These are phyloP conservation scores for Oemleria cerasiformis DNA, from an alignment of 306 rosid genomes.

Conservation along the genomic window DNA sequence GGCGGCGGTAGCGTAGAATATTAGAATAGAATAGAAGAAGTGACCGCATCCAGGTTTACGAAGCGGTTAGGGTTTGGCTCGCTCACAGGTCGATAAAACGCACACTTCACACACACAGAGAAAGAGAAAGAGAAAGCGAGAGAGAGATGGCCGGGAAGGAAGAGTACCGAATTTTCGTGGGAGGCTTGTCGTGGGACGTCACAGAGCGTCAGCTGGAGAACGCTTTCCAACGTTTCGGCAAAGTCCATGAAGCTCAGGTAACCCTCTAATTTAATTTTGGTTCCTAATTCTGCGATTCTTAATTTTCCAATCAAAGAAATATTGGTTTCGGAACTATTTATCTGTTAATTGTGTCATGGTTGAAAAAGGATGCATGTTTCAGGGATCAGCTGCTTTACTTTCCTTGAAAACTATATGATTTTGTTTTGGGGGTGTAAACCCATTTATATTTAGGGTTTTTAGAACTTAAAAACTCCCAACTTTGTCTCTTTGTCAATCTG, in stretches of 20 bases:
- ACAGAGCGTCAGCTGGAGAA: slow-evolving; percentile 88
- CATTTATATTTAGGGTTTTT: not conserved
- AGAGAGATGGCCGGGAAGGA: slow-evolving; percentile 74
- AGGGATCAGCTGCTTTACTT: not conserved
- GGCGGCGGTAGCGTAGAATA: not conserved
- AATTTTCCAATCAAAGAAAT: not conserved
- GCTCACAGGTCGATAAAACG: not conserved
- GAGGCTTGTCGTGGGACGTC: slow-evolving; percentile 85
- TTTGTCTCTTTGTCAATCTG: not conserved
- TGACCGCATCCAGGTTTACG: not conserved
- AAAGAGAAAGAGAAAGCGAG: slow-evolving; percentile 11
- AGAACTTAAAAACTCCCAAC: not conserved
- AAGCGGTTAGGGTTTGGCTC: slow-evolving; percentile 20
- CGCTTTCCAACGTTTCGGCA: slow-evolving; percentile 79
- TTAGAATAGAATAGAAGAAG: not conserved
- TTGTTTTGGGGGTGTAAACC: not conserved
- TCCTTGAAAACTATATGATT: not conserved
- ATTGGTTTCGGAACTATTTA: not conserved
- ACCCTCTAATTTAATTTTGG: not conserved
- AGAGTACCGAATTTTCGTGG: slow-evolving; percentile 83
- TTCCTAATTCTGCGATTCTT: not conserved
- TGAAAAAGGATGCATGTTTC: not conserved
- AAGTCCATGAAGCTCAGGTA: slow-evolving; percentile 78
- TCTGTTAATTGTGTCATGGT: not conserved
- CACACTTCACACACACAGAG: not conserved